A percentile compares a stretch with the other conserved stretches of the same genome.
phyloP scores from a whole-genome alignment of 345 rosid species.

The Mercurialis annua region DNA sequence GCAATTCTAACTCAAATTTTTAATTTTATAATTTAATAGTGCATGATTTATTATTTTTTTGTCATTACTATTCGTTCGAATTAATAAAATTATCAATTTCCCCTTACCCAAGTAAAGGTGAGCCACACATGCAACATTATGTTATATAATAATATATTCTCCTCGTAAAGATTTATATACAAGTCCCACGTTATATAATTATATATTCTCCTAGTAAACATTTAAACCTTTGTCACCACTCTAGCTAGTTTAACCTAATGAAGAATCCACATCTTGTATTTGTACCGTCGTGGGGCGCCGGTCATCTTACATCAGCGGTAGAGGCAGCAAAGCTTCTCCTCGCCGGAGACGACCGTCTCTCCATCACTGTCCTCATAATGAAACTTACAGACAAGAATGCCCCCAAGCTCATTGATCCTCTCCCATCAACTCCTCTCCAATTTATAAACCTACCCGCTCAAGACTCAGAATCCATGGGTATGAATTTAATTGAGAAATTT shows the following conservation, averaged over 20 bases:
- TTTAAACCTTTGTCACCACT: no score
- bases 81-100: no score
- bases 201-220: no score
- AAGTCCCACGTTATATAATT: no score
- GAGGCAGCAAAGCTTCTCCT: conserved; percentile 6
- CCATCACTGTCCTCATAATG: background rate
- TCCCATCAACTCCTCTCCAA: background rate
- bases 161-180: no score
- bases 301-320: background rate
- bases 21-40: no score
- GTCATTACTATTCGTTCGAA: no score
- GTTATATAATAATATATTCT: no score
- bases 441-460: background rate
- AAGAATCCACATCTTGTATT: background rate
- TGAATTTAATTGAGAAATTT: background rate
- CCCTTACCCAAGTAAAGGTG: no score
- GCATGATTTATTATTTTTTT: no score
- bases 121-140: no score
- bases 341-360: background rate
- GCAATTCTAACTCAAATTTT: no score
- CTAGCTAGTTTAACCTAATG: background rate
- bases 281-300: background rate
- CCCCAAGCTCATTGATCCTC: background rate
- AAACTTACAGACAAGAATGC: background rate
- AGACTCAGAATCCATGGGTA: background rate